Evolutionary conservation across 139 green algal species (phyloP), one percentile per base, ranked within the genome.

Genomic region (Spirogloea muscicola): DNA sequence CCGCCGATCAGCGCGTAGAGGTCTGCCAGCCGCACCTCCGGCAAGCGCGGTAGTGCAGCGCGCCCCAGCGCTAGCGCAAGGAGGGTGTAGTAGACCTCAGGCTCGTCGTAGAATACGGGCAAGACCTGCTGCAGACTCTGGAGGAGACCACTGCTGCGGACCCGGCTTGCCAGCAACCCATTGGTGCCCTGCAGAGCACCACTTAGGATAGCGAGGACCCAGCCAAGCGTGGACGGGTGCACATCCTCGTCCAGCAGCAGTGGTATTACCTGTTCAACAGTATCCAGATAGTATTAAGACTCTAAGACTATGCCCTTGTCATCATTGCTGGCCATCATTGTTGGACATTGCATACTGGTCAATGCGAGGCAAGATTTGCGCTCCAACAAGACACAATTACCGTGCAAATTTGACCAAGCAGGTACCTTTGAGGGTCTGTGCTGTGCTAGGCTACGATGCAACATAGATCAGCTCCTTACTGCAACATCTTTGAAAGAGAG

Each of bases 211-310:
- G 43, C 29, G 1, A 77, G 48, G 0, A 80, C 65, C 29, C 33
- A 49, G 48, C 44, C 3, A 3, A 78, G 25, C 6, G 46, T 65
- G 13, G 44, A 61, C 40, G 70, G 63, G 37, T 80, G 72, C 38
- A 80, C 34, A 40, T 74, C 16, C 16, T 78, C 66, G 33, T 80
- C 40, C 40, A 80, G 46, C 44, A 80, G 64, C 6, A 52, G 41
- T 3, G 57, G 13, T 16, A 65, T 18, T 18, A 65, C 57, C n/a
- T n/a, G n/a, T n/a, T n/a, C n/a, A n/a, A n/a, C n/a, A n/a, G n/a
- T n/a, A n/a, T n/a, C n/a, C n/a, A n/a, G n/a, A n/a, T n/a, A n/a
- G n/a, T n/a, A n/a, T n/a, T n/a, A n/a, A n/a, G n/a, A n/a, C n/a
- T n/a, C n/a, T n/a, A n/a, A n/a, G n/a, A n/a, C n/a, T n/a, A n/a